Evolutionary conservation across 2,329 filamentous ascomycete genomes (phyloP).

Genomic region (Berkeleyomyces rouxiae): DNA sequence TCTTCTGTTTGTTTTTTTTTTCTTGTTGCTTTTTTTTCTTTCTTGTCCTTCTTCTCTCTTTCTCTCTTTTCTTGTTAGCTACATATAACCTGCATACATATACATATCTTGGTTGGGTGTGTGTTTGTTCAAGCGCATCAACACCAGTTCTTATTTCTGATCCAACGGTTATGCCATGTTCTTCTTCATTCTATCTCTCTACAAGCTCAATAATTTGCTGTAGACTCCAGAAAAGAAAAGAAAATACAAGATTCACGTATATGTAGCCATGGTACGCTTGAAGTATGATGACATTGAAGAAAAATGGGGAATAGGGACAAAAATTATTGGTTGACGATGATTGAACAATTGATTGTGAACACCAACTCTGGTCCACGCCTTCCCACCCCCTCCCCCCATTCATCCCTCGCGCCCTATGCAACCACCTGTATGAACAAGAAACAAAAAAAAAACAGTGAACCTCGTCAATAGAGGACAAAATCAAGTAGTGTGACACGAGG

Average conservation of each 20-base stretch:
- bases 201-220: too few relatives aligned
- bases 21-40: neutral
- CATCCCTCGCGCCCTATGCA: too few relatives aligned
- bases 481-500: neutral
- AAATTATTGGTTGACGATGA: too few relatives aligned
- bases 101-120: neutral
- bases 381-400: too few relatives aligned
- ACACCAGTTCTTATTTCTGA: neutral
- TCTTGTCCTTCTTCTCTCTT: neutral
- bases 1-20: neutral
- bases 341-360: too few relatives aligned
- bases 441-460: neutral
- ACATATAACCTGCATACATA: conserved; percentile 1
- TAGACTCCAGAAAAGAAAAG: too few relatives aligned
- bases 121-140: neutral
- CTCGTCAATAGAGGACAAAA: neutral
- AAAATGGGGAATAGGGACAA: too few relatives aligned
- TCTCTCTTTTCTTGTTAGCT: neutral
- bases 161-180: neutral
- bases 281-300: too few relatives aligned
- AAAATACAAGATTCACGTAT: too few relatives aligned
- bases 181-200: neutral
- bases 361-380: too few relatives aligned
- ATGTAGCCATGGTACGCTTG: too few relatives aligned
- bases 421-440: neutral